Conservation (phyloP, 306 rosid genomes). For the Trifolium fragiferum region DNA sequence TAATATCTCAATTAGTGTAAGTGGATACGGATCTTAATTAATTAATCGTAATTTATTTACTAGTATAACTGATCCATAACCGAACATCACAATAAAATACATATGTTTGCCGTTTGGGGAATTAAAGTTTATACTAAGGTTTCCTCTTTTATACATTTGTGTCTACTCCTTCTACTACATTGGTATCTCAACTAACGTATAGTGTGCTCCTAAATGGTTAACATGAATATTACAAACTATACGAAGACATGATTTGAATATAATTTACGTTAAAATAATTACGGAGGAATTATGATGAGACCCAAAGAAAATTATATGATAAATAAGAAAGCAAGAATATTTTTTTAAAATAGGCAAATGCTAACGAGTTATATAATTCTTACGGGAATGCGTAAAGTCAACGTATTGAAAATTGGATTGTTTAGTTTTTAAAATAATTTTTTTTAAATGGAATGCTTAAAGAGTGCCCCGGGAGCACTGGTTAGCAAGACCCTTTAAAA, state of each 20-base stretch:
- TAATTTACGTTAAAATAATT: neutral
- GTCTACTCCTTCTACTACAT: conserved; percentile 40
- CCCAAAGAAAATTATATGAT: too few relatives aligned
- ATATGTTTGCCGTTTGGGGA: neutral
- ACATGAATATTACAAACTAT: conserved; percentile 30
- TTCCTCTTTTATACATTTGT: conserved; percentile 26
- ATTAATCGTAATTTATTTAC: neutral
- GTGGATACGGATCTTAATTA: conserved; percentile 1
- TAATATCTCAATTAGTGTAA: conserved; percentile 20
- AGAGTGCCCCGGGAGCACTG: too few relatives aligned
- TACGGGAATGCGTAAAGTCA: too few relatives aligned
- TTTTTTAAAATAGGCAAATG: too few relatives aligned
- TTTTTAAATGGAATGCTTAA: too few relatives aligned
- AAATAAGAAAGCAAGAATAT: too few relatives aligned
- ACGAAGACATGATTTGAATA: neutral
- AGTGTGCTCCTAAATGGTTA: conserved; percentile 25
- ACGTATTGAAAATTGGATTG: too few relatives aligned
- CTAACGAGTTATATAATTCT: too few relatives aligned
- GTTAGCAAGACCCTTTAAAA: too few relatives aligned
- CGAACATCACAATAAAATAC: neutral
- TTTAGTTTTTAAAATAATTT: too few relatives aligned
- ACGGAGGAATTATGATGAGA: too few relatives aligned
- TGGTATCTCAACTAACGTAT: conserved; percentile 37
- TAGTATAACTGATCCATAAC: neutral
- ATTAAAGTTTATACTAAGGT: conserved; percentile 13